Evolutionary conservation across 2,329 filamentous ascomycete genomes (phyloP), one percentile per base, ranked within the genome.

Genomic region (Aspergillus sp.): DNA sequence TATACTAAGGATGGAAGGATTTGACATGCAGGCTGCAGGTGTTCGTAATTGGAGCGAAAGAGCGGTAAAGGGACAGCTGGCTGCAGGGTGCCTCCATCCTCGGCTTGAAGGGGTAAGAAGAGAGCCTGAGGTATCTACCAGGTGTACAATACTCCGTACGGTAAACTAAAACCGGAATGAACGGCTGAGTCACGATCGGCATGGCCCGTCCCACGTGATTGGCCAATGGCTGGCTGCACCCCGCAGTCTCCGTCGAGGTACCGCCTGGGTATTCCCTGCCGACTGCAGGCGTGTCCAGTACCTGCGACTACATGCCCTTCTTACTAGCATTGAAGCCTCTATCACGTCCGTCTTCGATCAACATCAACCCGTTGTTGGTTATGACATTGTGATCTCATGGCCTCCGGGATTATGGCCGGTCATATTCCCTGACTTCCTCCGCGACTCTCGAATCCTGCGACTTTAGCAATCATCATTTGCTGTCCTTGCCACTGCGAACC

Each of bases 151-250:
- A 2, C 22, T 22, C 22, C 22, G 22, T 22, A 22, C 22, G 22
- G 22, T 22, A 22, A 49, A 20, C 47, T 7, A 24, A 14, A 18
- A 26, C 11, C 2, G 26, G 26, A 29, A 29, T 9, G 26, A 36
- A 14, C n/a, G 16, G 46, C 50, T 52, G 56, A 52, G 49, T 55
- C 55, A 57, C 42, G 61, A 63, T 63, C 61, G 56, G 58, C 61
- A 57, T 14, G 12, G 32, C n/a, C 24, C 47, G 31, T n/a, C 6
- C 20, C 22, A 36, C 31, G 42, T 55, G 29, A 64, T 62, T 64
- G 62, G 62, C 39, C 60, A 60, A 64, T 62, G 52, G 46, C 47
- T 51, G 31, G 31, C 60, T 62, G 60, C 60, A 62, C 62, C 59
- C 62, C 59, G 60, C 59, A 63, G 56, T 52, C 51, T 36, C 46